phyloP scores from a whole-genome alignment of 768 basidiomycete genomes.

The Agaricus blazei region DNA sequence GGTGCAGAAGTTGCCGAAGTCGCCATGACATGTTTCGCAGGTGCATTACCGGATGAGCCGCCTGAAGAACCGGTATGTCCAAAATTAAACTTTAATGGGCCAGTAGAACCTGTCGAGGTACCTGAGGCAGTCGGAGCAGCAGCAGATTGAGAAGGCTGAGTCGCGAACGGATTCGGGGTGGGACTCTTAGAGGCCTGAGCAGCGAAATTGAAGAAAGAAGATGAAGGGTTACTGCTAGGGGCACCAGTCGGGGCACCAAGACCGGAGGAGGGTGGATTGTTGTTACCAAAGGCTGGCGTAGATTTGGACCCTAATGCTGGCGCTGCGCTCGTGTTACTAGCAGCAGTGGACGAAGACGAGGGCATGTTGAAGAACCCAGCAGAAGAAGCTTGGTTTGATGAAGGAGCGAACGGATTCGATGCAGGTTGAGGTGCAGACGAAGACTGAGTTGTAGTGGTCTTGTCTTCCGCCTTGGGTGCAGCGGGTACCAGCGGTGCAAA shows the following conservation, averaged over 20 bases:
- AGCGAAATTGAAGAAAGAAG: background rate
- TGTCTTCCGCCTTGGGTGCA: background rate
- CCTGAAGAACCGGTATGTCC: constrained; percentile 13
- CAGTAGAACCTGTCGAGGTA: constrained; percentile 17
- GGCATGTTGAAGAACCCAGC: constrained; percentile 18
- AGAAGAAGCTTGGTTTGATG: constrained; percentile 7
- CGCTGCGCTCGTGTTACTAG: constrained; percentile 5
- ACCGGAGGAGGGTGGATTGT: background rate
- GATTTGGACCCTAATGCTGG: background rate
- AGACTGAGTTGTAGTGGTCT: constrained; percentile 13
- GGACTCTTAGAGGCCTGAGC: constrained; percentile 2
- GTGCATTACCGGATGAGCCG: background rate
- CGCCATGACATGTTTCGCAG: background rate
- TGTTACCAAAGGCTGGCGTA: background rate
- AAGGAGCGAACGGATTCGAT: constrained; percentile 11
- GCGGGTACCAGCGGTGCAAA: background rate
- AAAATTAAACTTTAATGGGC: constrained; percentile 34
- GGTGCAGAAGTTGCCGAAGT: background rate
- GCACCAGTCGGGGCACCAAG: constrained; percentile 4
- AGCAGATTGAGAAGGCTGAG: background rate
- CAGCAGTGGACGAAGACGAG: background rate
- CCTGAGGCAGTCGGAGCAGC: constrained; percentile 12
- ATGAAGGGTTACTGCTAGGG: background rate
- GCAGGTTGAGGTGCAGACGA: background rate
- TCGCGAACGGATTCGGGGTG: constrained; percentile 14